Evolutionary conservation across 179 eudicot genomes (phyloP), one percentile per base, ranked within the genome.

Genomic region (Monotropa hypopitys): DNA sequence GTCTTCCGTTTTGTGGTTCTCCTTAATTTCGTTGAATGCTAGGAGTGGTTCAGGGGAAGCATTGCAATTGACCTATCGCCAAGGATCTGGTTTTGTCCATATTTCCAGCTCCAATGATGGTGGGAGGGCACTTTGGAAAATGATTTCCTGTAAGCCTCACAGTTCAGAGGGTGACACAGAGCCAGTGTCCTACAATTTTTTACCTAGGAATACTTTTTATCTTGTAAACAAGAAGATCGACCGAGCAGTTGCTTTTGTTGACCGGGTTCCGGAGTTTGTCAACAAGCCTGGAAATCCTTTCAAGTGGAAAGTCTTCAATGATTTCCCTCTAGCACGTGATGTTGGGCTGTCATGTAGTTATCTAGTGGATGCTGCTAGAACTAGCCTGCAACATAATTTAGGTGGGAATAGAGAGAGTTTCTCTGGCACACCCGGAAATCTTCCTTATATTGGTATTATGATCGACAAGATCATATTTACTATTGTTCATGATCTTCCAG

Each of bases 241-340:
- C 79, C 81, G 85, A 70, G 87, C 89, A 46, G 81, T 90, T 78
- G 96, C 98, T 86, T 90, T 93, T 78, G 79, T 87, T 75, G 92
- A 93, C 78, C 94, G 91, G 51, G 84, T 88, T 84, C 90, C 92
- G 10, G 98, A 96, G 84, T 90, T 90, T 87, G 98, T 91, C 78
- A 83, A 83, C 77, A 90, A 88, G 83, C 96, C 96, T 69, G 98
- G 99, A 79, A 86, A 88, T 88, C 85, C 89, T 53, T 94, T 96
- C 78, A 96, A 91, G 93, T 88, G 91, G 88, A 96, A 96, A 87
- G 82, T 87, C 45, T 84, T 96, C 75, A 54, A 63, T 81, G 83
- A 80, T 72, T 80, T 81, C 81, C 73, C 87, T 84, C 79, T 83
- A 75, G 73, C 83, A 77, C 78, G 69, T 79, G 81, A 78, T 84